Evolutionary conservation across 164 flowering plant genomes (phyloP).

Genomic region (Malania oleifera): DNA sequence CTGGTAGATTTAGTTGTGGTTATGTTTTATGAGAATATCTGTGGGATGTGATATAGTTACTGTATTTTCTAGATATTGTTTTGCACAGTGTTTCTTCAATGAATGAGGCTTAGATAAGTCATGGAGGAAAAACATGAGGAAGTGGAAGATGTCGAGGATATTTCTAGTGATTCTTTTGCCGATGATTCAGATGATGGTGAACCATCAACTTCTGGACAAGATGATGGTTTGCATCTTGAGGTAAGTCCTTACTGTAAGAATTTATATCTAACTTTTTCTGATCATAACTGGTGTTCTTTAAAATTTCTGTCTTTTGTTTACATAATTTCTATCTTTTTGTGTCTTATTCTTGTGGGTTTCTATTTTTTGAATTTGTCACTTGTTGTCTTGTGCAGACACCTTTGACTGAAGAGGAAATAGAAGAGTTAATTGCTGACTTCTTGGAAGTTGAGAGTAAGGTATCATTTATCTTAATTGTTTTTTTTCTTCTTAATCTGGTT

Average conservation of each 20-base stretch:
- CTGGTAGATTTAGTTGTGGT: too few species aligned
- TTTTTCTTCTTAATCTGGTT: conserved; percentile 1
- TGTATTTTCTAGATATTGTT: neutral
- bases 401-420: conserved; percentile 75
- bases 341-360: too few species aligned
- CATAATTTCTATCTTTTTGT: neutral
- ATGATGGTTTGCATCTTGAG: conserved; percentile 33
- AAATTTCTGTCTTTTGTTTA: neutral
- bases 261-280: neutral
- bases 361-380: too few species aligned
- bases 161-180: conserved; percentile 44
- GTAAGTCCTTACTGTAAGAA: conserved; percentile 16
- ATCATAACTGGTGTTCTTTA: neutral
- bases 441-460: conserved; percentile 97
- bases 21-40: too few species aligned
- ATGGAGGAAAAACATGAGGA: conserved; percentile 37
- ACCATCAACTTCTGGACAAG: conserved; percentile 35
- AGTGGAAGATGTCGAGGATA: conserved; percentile 35
- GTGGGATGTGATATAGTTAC: too few species aligned
- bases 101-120: neutral
- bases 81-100: neutral
- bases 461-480: conserved; percentile 13
- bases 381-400: conserved; percentile 47
- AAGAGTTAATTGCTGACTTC: conserved; percentile 74
- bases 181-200: conserved; percentile 52